phyloP scores from a whole-genome alignment of 2,329 filamentous ascomycete genomes.

The Plectosphaerella plurivora region DNA sequence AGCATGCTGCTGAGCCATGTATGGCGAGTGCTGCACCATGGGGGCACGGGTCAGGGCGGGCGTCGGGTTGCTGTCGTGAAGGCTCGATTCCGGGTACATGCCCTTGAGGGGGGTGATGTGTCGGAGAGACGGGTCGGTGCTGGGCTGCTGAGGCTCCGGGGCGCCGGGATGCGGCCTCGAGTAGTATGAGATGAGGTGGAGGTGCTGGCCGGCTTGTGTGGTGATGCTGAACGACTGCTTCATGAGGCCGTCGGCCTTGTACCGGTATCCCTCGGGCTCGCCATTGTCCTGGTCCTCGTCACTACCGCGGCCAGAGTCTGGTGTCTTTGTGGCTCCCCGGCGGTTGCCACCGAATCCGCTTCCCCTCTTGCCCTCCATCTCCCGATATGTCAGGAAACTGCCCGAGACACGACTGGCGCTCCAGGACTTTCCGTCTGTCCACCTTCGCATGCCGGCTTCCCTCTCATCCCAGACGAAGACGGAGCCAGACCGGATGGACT shows the following conservation, averaged over 20 bases:
- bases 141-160: conserved; percentile 73
- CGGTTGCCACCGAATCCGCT: conserved; percentile 62
- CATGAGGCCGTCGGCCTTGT: conserved; percentile 96
- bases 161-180: conserved; percentile 71
- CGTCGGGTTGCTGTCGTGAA: conserved; percentile 77
- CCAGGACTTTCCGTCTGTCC: conserved; percentile 99
- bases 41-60: conserved; percentile 77
- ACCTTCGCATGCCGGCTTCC: conserved; percentile 95
- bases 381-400: conserved; percentile 93
- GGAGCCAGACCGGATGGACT: conserved; percentile 92
- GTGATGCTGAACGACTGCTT: conserved; percentile 99
- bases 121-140: conserved; percentile 72
- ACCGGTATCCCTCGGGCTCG: conserved; percentile 86
- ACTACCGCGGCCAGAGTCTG: conserved; percentile 74
- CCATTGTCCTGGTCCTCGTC: conserved; percentile 82
- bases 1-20: conserved; percentile 18
- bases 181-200: conserved; percentile 97
- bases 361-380: conserved; percentile 98
- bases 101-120: conserved; percentile 85
- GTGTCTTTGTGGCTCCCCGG: conserved; percentile 67
- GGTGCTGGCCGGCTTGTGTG: conserved; percentile 79
- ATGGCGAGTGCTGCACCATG: conserved; percentile 45
- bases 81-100: conserved; percentile 94
- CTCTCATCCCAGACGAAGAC: conserved; percentile 99
- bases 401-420: conserved; percentile 95